Percentiles rank a stretch among this genome's conserved stretches.
These are phyloP conservation scores for Psilocybe mexicana DNA, from an alignment of 1,284 basidiomycete genomes.

Conservation along the genomic window DNA sequence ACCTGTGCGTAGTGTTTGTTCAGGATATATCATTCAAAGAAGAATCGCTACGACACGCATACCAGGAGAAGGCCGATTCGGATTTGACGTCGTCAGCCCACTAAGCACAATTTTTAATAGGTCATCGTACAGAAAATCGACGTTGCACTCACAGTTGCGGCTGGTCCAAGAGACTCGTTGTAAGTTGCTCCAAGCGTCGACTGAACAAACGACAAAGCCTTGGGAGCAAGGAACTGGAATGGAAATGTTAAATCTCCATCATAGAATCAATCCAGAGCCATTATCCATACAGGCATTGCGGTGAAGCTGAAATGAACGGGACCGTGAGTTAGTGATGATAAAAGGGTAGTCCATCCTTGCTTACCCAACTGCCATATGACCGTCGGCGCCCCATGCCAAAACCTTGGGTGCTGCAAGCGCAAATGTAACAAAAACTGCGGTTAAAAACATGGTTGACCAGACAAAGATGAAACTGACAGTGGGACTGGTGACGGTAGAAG, in stretches of 20 bases:
- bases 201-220: slow-evolving; percentile 45
- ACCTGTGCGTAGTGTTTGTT: slow-evolving; percentile 25
- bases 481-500: neutral
- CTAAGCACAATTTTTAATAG: slow-evolving; percentile 19
- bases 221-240: slow-evolving; percentile 44
- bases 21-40: neutral
- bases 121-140: neutral
- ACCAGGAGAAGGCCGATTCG: slow-evolving; percentile 40
- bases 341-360: slow-evolving; percentile 8
- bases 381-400: slow-evolving; percentile 43
- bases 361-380: slow-evolving; percentile 44
- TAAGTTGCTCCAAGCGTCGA: slow-evolving; percentile 41
- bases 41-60: neutral
- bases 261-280: neutral
- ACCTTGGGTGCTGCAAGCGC: slow-evolving; percentile 21
- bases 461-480: neutral
- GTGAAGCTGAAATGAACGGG: slow-evolving; percentile 31
- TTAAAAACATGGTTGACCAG: neutral
- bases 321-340: neutral
- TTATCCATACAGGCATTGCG: slow-evolving; percentile 33
- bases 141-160: slow-evolving; percentile 39
- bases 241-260: neutral
- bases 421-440: slow-evolving; percentile 6
- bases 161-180: slow-evolving; percentile 43
- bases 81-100: slow-evolving; percentile 48